These are phyloP conservation scores for Brassica nigra DNA, from an alignment of 345 rosid genomes.

Conservation along the genomic window DNA sequence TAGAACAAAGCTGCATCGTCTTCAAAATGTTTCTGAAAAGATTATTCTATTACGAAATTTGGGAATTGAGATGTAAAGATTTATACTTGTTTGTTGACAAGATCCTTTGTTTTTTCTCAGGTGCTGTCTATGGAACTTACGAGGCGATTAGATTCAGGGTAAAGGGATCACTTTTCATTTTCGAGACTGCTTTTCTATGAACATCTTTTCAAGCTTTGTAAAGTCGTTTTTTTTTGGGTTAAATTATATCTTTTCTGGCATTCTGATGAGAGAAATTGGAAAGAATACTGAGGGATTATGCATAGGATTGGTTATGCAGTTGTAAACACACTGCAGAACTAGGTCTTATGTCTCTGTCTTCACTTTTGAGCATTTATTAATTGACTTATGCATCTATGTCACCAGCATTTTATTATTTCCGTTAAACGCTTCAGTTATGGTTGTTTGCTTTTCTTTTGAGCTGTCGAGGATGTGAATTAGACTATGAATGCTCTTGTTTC, in stretches of 20 bases:
- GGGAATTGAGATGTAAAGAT: background rate
- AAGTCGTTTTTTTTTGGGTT: background rate
- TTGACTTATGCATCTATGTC: background rate
- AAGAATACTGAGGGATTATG: background rate
- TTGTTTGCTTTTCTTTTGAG: constrained; percentile 1
- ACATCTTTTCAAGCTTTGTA: background rate
- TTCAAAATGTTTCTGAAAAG: too few relatives aligned
- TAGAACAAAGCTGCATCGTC: too few relatives aligned
- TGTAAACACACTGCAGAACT: background rate
- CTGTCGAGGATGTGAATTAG: background rate
- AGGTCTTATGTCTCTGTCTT: background rate
- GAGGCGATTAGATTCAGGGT: constrained; percentile 57
- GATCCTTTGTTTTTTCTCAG: constrained; percentile 26
- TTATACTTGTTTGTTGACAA: background rate
- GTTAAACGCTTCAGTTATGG: background rate
- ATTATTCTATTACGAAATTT: too few relatives aligned
- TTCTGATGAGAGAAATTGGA: background rate
- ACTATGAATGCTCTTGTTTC: background rate
- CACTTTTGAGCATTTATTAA: constrained; percentile 1
- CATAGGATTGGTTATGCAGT: background rate
- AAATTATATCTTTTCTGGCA: background rate
- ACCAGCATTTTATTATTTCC: background rate
- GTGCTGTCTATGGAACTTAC: constrained; percentile 71
- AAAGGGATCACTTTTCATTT: background rate
- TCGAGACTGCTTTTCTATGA: background rate